Percentiles rank a stretch among this genome's conserved stretches.
Conservation (phyloP, 202 grass and related monocot genomes). For the Brachypodium distachyon region DNA sequence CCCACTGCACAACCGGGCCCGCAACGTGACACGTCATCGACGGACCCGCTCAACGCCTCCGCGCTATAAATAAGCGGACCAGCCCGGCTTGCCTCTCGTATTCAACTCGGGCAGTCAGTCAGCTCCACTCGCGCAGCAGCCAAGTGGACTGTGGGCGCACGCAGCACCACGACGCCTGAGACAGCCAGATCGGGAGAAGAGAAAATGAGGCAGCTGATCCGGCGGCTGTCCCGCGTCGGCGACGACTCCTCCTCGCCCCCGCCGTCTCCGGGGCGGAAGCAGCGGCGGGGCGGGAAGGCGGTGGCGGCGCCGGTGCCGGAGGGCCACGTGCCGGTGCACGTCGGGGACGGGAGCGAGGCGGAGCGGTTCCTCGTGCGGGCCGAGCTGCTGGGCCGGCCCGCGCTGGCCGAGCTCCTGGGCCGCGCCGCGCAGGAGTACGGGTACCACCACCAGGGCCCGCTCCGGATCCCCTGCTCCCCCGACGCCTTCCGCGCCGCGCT, state of each 20-base stretch:
- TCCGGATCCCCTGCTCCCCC: constrained; percentile 56
- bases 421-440: constrained; percentile 67
- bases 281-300: neutral
- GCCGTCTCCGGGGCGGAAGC: neutral
- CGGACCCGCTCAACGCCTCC: neutral
- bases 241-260: neutral
- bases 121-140: neutral
- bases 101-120: neutral
- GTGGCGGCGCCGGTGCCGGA: constrained; percentile 25
- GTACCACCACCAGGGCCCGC: constrained; percentile 48
- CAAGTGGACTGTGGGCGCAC: neutral
- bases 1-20: neutral
- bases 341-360: constrained; percentile 11
- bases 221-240: constrained; percentile 36
- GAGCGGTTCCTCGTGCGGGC: constrained; percentile 58
- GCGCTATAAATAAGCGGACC: neutral
- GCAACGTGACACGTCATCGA: neutral
- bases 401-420: constrained; percentile 41
- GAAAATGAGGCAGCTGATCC: constrained; percentile 51
- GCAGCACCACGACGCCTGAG: neutral
- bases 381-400: constrained; percentile 50
- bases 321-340: constrained; percentile 52
- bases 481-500: constrained; percentile 41
- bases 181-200: neutral
- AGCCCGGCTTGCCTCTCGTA: neutral